Percentiles rank a stretch among this genome's conserved stretches.
Evolutionary conservation across 1,284 basidiomycete species (phyloP).

Genomic region (Mycena sp.): DNA sequence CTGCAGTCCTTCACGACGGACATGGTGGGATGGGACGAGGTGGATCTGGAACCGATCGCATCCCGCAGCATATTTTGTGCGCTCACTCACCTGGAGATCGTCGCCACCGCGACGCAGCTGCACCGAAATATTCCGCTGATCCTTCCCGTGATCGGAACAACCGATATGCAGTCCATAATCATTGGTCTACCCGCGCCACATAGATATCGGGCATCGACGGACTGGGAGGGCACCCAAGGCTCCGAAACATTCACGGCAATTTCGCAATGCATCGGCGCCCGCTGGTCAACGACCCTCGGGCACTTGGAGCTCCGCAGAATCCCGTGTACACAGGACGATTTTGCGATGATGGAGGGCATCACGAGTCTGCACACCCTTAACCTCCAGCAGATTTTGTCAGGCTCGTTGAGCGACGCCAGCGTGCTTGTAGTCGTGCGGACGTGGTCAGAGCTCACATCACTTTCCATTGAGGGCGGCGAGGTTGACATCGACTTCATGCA

Average conservation of each 20-base stretch:
- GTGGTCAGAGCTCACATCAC: background rate
- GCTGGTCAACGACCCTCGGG: background rate
- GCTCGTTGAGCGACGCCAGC: background rate
- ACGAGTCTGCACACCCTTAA: background rate
- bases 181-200: background rate
- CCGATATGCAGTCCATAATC: background rate
- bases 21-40: background rate
- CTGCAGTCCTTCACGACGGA: conserved; percentile 7
- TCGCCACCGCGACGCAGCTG: background rate
- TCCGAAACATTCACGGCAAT: background rate
- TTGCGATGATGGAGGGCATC: background rate
- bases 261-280: background rate
- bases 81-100: background rate
- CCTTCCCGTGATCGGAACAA: background rate
- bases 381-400: background rate
- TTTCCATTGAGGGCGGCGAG: conserved; percentile 1
- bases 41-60: background rate
- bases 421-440: background rate
- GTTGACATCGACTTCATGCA: background rate
- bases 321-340: background rate
- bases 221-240: background rate
- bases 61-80: background rate
- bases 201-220: background rate
- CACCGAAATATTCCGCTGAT: background rate
- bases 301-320: background rate